Evolutionary conservation across 1,139 yeast species (phyloP).

Genomic region (Pneumocystis sp.): DNA sequence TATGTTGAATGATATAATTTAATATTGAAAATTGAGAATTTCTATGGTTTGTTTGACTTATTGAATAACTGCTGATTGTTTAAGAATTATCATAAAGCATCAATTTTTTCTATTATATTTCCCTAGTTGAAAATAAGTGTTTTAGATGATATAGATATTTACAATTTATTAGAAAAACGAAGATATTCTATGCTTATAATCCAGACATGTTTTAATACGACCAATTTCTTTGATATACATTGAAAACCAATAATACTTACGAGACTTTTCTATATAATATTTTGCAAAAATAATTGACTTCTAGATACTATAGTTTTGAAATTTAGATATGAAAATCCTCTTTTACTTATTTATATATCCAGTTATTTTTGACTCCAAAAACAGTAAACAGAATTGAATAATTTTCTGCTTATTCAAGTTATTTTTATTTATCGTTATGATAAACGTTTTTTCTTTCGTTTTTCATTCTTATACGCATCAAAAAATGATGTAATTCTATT

Average conservation of each 20-base stretch:
- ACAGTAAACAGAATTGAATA: background rate
- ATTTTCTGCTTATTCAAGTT: background rate
- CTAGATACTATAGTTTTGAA: background rate
- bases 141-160: background rate
- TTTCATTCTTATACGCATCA: background rate
- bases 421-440: background rate
- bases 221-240: no score
- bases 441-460: background rate
- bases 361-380: background rate
- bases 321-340: no score
- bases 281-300: background rate
- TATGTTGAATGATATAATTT: background rate
- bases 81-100: background rate
- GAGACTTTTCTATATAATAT: no score
- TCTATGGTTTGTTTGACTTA: no score
- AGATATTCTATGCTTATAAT: no score
- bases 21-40: background rate
- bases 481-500: background rate
- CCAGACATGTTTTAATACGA: no score
- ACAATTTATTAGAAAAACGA: no score
- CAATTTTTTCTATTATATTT: no score
- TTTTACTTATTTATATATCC: no score
- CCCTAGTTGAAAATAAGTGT: background rate
- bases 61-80: background rate
- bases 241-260: no score